These are phyloP conservation scores for Amauroascus niger DNA, from an alignment of 2,329 filamentous ascomycete genomes.

Conservation along the genomic window DNA sequence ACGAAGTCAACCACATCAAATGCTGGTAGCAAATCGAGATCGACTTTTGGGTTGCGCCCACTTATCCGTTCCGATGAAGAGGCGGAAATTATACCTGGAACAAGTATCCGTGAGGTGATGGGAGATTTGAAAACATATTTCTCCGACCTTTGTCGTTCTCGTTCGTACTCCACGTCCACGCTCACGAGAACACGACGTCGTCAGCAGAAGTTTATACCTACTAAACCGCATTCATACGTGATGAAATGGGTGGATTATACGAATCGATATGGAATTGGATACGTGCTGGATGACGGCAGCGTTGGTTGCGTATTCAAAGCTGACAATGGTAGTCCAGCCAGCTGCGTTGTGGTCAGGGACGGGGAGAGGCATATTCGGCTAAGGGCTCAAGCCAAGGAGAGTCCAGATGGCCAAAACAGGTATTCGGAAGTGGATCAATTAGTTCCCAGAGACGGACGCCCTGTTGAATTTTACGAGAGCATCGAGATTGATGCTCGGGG, in stretches of 20 bases:
- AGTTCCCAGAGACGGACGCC: slow-evolving; percentile 34
- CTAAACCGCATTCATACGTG: slow-evolving; percentile 37
- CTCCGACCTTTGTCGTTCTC: slow-evolving; percentile 28
- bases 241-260: slow-evolving; percentile 48
- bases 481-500: slow-evolving; percentile 27
- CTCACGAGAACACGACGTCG: slow-evolving; percentile 22
- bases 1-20: slow-evolving; percentile 8
- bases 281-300: slow-evolving; percentile 43
- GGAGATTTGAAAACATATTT: slow-evolving; percentile 33
- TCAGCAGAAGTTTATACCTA: slow-evolving; percentile 20
- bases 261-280: slow-evolving; percentile 44
- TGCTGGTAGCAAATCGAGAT: slow-evolving; percentile 14
- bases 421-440: slow-evolving; percentile 38
- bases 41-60: slow-evolving; percentile 25
- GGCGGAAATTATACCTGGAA: slow-evolving; percentile 30
- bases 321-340: slow-evolving; percentile 36
- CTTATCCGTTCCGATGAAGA: slow-evolving; percentile 33
- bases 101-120: slow-evolving; percentile 34
- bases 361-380: slow-evolving; percentile 40
- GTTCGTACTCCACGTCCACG: slow-evolving; percentile 6
- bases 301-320: slow-evolving; percentile 43
- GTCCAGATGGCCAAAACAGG: slow-evolving; percentile 18
- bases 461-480: slow-evolving; percentile 43
- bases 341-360: slow-evolving; percentile 39
- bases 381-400: slow-evolving; percentile 35